A percentile compares a stretch with the other conserved stretches of the same genome.
phyloP scores from a whole-genome alignment of 192 early-diverging fungal genomes.

The Spizellomyces punctatus region DNA sequence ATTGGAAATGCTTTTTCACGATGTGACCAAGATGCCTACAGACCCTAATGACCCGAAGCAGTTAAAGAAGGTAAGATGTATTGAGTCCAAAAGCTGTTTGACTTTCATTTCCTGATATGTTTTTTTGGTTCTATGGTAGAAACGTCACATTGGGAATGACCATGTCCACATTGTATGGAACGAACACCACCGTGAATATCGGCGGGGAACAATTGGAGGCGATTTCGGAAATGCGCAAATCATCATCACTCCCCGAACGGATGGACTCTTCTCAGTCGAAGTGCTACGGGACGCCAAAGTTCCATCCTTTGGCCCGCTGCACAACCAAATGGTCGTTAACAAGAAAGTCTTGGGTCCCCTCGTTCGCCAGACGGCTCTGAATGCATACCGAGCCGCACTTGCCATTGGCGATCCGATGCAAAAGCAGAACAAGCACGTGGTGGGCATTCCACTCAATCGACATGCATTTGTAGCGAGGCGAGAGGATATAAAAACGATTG shows the following conservation, averaged over 20 bases:
- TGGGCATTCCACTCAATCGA: conserved; percentile 18
- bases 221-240: conserved; percentile 98
- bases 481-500: conserved; percentile 61
- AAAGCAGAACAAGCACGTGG: background rate
- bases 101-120: background rate
- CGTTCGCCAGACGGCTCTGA: conserved; percentile 80
- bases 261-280: conserved; percentile 65
- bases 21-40: conserved; percentile 84
- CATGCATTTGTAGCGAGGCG: conserved; percentile 63
- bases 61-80: conserved; percentile 78
- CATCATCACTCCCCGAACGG: conserved; percentile 78
- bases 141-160: conserved; percentile 98
- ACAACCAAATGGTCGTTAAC: conserved; percentile 77
- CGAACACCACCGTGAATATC: conserved; percentile 87
- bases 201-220: conserved; percentile 88
- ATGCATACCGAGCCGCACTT: conserved; percentile 57
- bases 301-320: conserved; percentile 84
- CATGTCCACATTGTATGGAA: conserved; percentile 99
- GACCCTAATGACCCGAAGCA: conserved; percentile 81
- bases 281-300: conserved; percentile 69
- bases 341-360: conserved; percentile 72
- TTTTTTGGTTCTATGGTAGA: conserved; percentile 51
- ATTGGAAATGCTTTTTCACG: conserved; percentile 91
- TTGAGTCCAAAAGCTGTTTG: background rate
- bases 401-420: conserved; percentile 21